Conservation (phyloP, 495 filamentous ascomycete species). For the Stereocaulon alpinum region DNA sequence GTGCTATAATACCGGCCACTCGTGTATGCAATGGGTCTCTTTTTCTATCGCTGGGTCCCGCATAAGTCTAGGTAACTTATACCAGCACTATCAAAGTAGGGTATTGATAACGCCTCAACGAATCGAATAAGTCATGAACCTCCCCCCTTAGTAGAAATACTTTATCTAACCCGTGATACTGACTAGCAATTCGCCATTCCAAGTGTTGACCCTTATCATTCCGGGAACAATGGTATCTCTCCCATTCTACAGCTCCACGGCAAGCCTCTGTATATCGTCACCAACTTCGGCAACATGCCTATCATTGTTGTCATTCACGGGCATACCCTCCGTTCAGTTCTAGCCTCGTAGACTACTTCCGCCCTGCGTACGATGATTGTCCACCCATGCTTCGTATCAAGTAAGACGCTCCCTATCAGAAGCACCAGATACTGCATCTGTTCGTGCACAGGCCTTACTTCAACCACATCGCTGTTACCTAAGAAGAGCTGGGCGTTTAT, state of each 20-base stretch:
- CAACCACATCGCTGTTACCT: not conserved
- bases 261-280: not conserved
- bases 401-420: not conserved
- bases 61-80: not conserved
- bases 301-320: not conserved
- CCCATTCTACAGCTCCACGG: no score
- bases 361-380: not conserved
- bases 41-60: not conserved
- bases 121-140: no score
- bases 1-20: no score
- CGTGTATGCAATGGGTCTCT: not conserved
- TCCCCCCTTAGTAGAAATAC: no score
- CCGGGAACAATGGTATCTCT: no score
- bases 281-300: not conserved
- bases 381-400: not conserved
- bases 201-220: no score
- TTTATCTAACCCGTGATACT: no score
- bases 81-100: not conserved
- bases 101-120: no score
- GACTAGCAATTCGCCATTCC: no score
- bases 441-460: constrained; percentile 6
- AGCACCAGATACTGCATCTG: not conserved
- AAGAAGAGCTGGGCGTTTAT: not conserved
- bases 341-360: not conserved
- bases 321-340: not conserved